Evolutionary conservation across 345 rosid genomes (phyloP).

Genomic region (Barbarea vulgaris): DNA sequence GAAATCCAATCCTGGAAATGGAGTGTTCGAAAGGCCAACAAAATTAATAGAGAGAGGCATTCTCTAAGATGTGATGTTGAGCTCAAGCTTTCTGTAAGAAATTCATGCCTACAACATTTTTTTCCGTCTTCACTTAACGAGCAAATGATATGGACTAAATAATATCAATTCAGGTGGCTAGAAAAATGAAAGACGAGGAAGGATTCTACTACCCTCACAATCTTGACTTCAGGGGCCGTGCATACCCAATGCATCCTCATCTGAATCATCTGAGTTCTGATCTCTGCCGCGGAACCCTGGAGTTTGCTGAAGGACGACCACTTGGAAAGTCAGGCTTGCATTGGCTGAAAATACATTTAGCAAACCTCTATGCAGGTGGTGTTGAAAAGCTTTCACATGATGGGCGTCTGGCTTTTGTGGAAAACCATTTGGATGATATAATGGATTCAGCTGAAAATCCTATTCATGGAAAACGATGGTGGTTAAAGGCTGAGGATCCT

Average conservation of each 20-base stretch:
- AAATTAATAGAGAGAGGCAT: slow-evolving; percentile 89
- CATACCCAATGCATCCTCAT: slow-evolving; percentile 98
- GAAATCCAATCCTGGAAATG: slow-evolving; percentile 79
- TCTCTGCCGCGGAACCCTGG: slow-evolving; percentile 94
- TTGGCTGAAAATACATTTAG: slow-evolving; percentile 94
- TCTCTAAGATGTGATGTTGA: slow-evolving; percentile 90
- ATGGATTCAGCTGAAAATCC: slow-evolving; percentile 94
- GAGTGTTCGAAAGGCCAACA: slow-evolving; percentile 70
- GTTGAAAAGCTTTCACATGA: slow-evolving; percentile 91
- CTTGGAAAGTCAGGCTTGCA: slow-evolving; percentile 82
- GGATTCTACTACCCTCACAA: slow-evolving; percentile 99
- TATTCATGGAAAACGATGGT: slow-evolving; percentile 82
- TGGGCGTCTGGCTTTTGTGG: slow-evolving; percentile 81
- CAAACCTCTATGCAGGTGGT: slow-evolving; percentile 87
- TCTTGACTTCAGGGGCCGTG: slow-evolving; percentile 97
- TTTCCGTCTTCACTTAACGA: slow-evolving; percentile 26
- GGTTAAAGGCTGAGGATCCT: slow-evolving; percentile 98
- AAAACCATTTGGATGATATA: slow-evolving; percentile 76
- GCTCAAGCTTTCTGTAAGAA: slow-evolving; percentile 92
- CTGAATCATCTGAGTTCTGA: slow-evolving; percentile 93
- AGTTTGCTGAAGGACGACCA: slow-evolving; percentile 91
- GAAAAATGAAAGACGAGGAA: slow-evolving; percentile 86
- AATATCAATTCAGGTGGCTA: slow-evolving; percentile 73
- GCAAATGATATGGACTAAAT: slow-evolving; percentile 30
- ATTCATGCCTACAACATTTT: slow-evolving; percentile 13